Evolutionary conservation across 768 basidiomycete species (phyloP).

Genomic region (Tulasnella sp.): DNA sequence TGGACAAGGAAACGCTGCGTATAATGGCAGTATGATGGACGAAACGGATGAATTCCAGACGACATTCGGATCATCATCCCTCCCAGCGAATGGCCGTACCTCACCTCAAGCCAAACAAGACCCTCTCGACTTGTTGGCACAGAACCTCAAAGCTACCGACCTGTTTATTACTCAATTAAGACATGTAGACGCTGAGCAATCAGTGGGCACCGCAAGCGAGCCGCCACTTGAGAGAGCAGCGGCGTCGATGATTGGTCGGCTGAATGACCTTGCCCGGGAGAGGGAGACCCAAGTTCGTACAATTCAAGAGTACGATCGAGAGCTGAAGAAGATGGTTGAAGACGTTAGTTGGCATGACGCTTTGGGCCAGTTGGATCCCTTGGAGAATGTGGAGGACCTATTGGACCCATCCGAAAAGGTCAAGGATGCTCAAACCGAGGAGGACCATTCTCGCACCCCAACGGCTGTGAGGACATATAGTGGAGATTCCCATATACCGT

Average conservation of each 20-base stretch:
- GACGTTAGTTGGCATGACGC: conserved; percentile 79
- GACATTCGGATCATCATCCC: background rate
- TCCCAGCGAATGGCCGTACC: background rate
- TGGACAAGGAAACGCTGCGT: background rate
- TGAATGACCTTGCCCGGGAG: conserved; percentile 75
- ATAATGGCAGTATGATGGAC: conserved; percentile 1
- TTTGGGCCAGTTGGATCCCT: conserved; percentile 67
- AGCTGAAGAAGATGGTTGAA: conserved; percentile 73
- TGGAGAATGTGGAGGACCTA: conserved; percentile 55
- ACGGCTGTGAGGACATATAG: background rate
- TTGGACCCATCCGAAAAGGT: conserved; percentile 43
- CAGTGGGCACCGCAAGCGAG: conserved; percentile 44
- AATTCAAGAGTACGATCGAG: conserved; percentile 74
- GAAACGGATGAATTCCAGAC: background rate
- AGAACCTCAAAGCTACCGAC: conserved; percentile 76
- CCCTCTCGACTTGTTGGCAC: conserved; percentile 71
- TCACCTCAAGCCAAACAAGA: conserved; percentile 49
- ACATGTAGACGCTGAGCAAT: conserved; percentile 61
- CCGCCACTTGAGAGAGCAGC: conserved; percentile 67
- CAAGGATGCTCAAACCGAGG: conserved; percentile 17
- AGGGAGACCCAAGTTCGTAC: conserved; percentile 82
- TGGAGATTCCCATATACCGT: background rate
- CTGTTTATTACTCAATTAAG: conserved; percentile 75
- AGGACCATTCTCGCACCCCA: conserved; percentile 39
- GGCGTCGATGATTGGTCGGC: conserved; percentile 71